These are phyloP conservation scores for Syncephalastrum racemosum DNA, from an alignment of 371 early-diverging fungal genomes.

Conservation along the genomic window DNA sequence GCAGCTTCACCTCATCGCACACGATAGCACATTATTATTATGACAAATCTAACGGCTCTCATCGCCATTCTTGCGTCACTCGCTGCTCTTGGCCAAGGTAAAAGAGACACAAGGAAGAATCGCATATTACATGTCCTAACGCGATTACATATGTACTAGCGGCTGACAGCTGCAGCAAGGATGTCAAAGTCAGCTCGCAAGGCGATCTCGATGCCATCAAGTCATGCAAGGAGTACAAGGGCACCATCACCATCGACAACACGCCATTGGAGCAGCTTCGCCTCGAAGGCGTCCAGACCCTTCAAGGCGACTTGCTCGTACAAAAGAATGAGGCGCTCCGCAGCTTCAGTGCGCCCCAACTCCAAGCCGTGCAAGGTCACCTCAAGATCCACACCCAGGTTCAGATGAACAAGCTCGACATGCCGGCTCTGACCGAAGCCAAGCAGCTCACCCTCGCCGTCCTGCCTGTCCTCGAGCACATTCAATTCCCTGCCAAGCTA, in stretches of 20 bases:
- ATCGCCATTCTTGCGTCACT: too few species aligned
- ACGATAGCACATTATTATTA: too few species aligned
- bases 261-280: constrained; percentile 19
- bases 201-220: constrained; percentile 47
- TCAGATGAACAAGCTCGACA: constrained; percentile 28
- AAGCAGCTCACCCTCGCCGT: constrained; percentile 39
- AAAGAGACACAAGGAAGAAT: too few species aligned
- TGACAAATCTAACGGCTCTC: too few species aligned
- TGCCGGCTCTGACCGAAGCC: constrained; percentile 42
- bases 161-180: constrained; percentile 21
- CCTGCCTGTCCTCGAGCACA: constrained; percentile 43
- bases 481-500: constrained; percentile 46
- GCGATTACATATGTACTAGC: neutral
- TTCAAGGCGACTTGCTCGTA: constrained; percentile 46
- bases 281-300: constrained; percentile 37
- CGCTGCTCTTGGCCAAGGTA: too few species aligned
- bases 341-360: constrained; percentile 40
- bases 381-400: constrained; percentile 51
- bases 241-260: constrained; percentile 42
- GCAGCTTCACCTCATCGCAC: too few species aligned
- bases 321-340: constrained; percentile 36
- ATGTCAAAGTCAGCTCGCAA: constrained; percentile 33
- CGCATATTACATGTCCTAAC: too few species aligned
- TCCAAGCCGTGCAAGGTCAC: constrained; percentile 44
- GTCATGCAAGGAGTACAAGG: constrained; percentile 44